Percentiles rank a stretch among this genome's conserved stretches.
Conservation (phyloP, 352 stramenopile genomes). For the Achlya hypogyna region DNA sequence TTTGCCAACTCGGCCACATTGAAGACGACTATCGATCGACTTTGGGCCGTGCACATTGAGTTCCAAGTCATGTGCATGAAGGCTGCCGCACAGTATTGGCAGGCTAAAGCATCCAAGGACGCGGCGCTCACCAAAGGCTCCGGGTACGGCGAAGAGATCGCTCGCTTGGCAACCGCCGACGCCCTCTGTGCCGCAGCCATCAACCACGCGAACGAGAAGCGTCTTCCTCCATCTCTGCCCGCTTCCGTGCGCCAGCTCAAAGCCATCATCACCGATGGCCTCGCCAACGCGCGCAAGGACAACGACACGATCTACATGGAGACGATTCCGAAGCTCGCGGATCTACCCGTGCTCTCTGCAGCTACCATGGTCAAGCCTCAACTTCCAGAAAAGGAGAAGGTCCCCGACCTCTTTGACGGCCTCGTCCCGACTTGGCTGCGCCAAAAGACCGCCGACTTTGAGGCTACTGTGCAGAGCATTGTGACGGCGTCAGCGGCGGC, state of each 20-base stretch:
- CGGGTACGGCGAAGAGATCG: constrained; percentile 74
- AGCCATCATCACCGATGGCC: constrained; percentile 42
- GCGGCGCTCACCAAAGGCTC: constrained; percentile 36
- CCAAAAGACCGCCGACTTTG: constrained; percentile 33
- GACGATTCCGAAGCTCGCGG: constrained; percentile 48
- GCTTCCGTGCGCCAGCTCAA: constrained; percentile 50
- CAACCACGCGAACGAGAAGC: constrained; percentile 51
- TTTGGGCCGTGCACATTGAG: constrained; percentile 51
- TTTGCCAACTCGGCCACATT: constrained; percentile 46
- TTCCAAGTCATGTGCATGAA: constrained; percentile 68
- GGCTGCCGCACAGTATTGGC: constrained; percentile 68
- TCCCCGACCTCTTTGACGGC: constrained; percentile 56
- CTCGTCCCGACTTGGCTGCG: constrained; percentile 55
- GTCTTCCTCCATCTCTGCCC: constrained; percentile 42
- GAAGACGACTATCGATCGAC: constrained; percentile 42
- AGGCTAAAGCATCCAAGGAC: constrained; percentile 55
- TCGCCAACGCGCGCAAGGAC: constrained; percentile 57
- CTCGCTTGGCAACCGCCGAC: constrained; percentile 43
- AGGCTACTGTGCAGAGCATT: constrained; percentile 40
- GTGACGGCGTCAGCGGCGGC: constrained; percentile 33
- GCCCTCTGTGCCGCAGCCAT: constrained; percentile 43
- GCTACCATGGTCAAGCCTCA: constrained; percentile 55
- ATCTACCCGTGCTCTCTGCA: constrained; percentile 48
- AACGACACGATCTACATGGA: constrained; percentile 77
- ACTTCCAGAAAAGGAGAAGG: constrained; percentile 38